Evolutionary conservation across 176 grass and related monocot species (phyloP), one percentile per base, ranked within the genome.

Genomic region (Oryza glumipatula): DNA sequence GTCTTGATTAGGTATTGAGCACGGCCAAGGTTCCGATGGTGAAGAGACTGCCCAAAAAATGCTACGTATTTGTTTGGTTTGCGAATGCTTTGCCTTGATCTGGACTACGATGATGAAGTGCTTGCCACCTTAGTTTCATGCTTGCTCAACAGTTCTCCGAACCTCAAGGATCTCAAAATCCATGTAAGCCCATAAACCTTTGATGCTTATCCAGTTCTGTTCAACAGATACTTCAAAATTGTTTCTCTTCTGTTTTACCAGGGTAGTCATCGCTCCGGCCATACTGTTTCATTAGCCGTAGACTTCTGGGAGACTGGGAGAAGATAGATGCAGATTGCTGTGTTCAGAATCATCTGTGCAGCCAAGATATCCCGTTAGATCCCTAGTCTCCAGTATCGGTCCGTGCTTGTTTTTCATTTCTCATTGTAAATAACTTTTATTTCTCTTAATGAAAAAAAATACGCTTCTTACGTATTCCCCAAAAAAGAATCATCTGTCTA

Each of bases 91-190:
- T 26, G 6, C 66, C 80, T 88, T 72, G 13, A 30, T 49, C 69
- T 83, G 80, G 67, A 76, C 12, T 7, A 72, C 67, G 79, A 88
- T 26, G n/a, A 21, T 26, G n/a, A 26, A 65, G 17, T 54, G 36
- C 41, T 85, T 35, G 72, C 61, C 32, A 68, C 5, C 11, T 35
- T 74, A 5, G 14, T 89, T 58, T 89, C 75, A 54, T 89, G 87
- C 70, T 64, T 89, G 68, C 75, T 89, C 49, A 80, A 89, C 30
- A 89, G 81, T 56, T 85, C 87, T 45, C 76, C 87, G 4, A 72
- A 85, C 70, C 82, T 84, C 44, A 74, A 46, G 68, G 43, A 89
- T 65, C 65, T 85, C 28, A 73, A 17, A 80, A 85, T 89, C 65
- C 24, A n/a, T 68, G 81, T 88, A 77, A 77, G 80, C 23, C 51